phyloP scores from a whole-genome alignment of 2,329 filamentous ascomycete species.

The Ophiocordyceps camponoti-rufipedis region DNA sequence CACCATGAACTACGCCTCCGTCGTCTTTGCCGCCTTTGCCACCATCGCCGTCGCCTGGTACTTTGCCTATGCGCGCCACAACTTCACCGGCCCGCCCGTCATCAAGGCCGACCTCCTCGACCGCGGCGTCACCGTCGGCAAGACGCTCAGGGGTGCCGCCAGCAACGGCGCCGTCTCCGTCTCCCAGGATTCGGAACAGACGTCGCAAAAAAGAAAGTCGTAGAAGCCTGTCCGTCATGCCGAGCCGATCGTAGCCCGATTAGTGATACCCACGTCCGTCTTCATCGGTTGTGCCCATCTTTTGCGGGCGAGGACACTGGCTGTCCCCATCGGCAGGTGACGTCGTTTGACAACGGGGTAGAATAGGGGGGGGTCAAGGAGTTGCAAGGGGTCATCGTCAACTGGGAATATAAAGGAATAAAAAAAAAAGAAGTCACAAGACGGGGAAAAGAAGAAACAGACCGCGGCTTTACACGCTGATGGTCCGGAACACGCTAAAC shows the following conservation, averaged over 20 bases:
- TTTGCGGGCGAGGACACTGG: no score
- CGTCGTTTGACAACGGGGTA: neutral
- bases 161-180: neutral
- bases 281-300: no score
- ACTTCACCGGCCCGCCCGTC: conserved; percentile 40
- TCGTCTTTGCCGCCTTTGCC: conserved; percentile 46
- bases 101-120: conserved; percentile 1
- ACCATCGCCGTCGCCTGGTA: conserved; percentile 44
- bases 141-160: no score
- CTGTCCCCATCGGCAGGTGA: no score
- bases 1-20: conserved; percentile 49
- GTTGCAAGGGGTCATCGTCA: neutral
- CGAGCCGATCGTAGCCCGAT: neutral
- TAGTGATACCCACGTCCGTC: neutral
- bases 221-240: neutral
- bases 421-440: neutral
- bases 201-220: neutral
- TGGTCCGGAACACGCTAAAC: conserved; percentile 75
- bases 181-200: conserved; percentile 1
- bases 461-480: conserved; percentile 42
- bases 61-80: conserved; percentile 40
- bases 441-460: no score
- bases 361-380: neutral
- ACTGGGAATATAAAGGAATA: neutral
- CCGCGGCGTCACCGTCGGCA: neutral